phyloP scores from a whole-genome alignment of 352 stramenopile genomes.

The Phytopythium kandeliae region DNA sequence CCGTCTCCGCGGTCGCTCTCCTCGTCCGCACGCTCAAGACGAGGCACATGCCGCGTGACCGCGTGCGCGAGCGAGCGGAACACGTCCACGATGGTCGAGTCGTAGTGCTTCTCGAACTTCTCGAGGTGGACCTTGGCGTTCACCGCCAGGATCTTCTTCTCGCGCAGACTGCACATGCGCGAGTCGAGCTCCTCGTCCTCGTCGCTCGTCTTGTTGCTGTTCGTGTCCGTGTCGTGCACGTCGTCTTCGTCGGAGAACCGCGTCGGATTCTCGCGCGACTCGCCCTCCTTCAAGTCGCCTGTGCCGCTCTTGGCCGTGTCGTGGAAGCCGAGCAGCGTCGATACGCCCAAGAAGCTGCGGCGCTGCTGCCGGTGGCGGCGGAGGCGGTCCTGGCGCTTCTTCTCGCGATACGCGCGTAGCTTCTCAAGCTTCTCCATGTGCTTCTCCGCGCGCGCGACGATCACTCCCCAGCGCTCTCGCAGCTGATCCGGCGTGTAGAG shows the following conservation, averaged over 20 bases:
- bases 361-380: constrained; percentile 18
- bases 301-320: background rate
- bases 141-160: constrained; percentile 52
- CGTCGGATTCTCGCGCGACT: constrained; percentile 6
- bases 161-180: constrained; percentile 37
- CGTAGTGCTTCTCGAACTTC: constrained; percentile 54
- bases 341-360: constrained; percentile 21
- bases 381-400: constrained; percentile 32
- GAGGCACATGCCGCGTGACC: constrained; percentile 13
- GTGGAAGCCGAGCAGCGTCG: background rate
- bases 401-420: constrained; percentile 39
- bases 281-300: constrained; percentile 6
- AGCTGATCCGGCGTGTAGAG: constrained; percentile 55
- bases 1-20: background rate
- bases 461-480: constrained; percentile 43
- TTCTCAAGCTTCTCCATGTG: constrained; percentile 65
- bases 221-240: constrained; percentile 14
- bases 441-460: constrained; percentile 39
- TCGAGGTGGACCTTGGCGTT: constrained; percentile 46
- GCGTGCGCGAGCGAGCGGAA: constrained; percentile 41
- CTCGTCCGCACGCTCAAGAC: background rate
- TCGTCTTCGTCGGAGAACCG: constrained; percentile 7
- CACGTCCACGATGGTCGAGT: constrained; percentile 52
- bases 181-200: constrained; percentile 12
- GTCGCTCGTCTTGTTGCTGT: constrained; percentile 9